Evolutionary conservation across 2,329 filamentous ascomycete species (phyloP), one percentile per base, ranked within the genome.

Genomic region (Thelonectria discophora): DNA sequence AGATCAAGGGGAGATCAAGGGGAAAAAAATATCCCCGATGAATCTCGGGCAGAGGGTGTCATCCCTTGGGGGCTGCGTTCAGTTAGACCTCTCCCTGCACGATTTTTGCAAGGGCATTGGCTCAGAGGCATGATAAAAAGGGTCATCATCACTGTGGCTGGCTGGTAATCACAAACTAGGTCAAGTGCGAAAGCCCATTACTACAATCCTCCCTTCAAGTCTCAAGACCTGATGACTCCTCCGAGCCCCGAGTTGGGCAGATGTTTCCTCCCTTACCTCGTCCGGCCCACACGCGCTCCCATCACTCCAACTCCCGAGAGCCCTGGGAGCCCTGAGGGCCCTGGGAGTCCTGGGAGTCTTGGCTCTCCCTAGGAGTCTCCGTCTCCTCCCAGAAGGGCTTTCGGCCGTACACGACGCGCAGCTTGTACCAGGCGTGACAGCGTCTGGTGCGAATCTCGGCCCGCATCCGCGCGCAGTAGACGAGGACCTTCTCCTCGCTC

Each of bases 401-500:
- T 21, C 45, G 20, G 21, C 45, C 45, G 8, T 15, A 47, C 15
- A 47, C 45, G n/a, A 47, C 24, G 13, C 21, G 20, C 18, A 27
- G 21, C 21, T 21, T 21, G 45, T 27, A 47, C 45, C 45, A 47
- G 45, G 21, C 45, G 20, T 47, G 45, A 21, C 27, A 21, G 5
- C 27, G 45, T 5, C 45, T 20, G 20, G 45, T 30, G 3, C 45
- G 20, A 12, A 47, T 47, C 45, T 47, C 45, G 9, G 8, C n/a
- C 11, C 45, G 20, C 5, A 47, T 21, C 45, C 21, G 21, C 21
- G 45, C 45, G n/a, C 45, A 47, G 18, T 69, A 69, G 2, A 65
- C 59, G 18, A 65, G 45, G 0, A 73, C 58, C 58, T 72, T 62
- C 1, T 48, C 57, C 1, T 56, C 65, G 0, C 61, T 57, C 68